Evolutionary conservation across 2,329 filamentous ascomycete genomes (phyloP), one percentile per base, ranked within the genome.

Genomic region (Fusarium sp.): DNA sequence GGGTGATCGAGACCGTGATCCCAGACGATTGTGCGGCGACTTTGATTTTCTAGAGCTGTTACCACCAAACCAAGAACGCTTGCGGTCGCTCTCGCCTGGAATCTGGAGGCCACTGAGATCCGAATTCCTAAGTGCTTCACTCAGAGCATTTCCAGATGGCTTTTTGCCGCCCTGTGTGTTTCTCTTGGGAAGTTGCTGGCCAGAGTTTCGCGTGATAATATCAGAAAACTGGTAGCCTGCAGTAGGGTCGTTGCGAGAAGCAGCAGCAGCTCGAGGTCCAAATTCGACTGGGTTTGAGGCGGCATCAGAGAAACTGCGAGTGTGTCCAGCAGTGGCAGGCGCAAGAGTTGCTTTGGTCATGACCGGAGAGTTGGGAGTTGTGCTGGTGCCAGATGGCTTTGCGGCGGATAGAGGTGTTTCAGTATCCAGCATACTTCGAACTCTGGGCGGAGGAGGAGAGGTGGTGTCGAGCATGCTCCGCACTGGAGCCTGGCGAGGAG

Each of bases 201-300:
- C 85, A n/a, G 82, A 78, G 67, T 85, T 84, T 68, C 81, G 85
- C 18, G 86, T 85, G 53, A 87, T 78, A 63, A 87, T 90, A 69
- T 85, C 87, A 20, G 85, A 84, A 73, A 91, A 91, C 72, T 90
- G 88, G 76, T 91, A 91, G 46, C 83, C 83, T 34, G 84, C 79
- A 5, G 84, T 86, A 5, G 82, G 83, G 68, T 89, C 79, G 42
- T 75, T 75, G 14, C 77, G 76, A 12, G 14, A 57, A n/a, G 29
- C 63, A n/a, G 13, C 58, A 16, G 30, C 60, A 48, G 58, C 74
- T 61, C 80, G 76, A 20, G 79, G 75, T 14, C 79, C 84, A 70
- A 86, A 85, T 13, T 85, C 85, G 8, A 73, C 75, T 25, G 84
- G 85, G 51, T 82, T 85, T 32, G 80, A 78, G 18, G 83, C 79